Conservation (phyloP, 139 green algal genomes). For the Yamagishiella unicocca region DNA sequence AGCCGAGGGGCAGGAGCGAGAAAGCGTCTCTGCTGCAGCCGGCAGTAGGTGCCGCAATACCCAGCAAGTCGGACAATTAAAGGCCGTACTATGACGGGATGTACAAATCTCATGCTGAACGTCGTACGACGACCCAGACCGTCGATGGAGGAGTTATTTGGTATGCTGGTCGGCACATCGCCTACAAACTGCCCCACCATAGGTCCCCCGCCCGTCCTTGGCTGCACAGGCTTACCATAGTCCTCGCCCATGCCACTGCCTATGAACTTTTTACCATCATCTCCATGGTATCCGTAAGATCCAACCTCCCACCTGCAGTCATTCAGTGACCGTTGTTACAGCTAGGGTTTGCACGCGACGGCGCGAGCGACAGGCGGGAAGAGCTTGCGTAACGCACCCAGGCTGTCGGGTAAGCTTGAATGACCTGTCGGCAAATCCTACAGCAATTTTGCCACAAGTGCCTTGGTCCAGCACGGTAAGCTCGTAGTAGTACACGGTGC, state of each 20-base stretch:
- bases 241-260: constrained; percentile 72
- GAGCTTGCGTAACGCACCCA: constrained; percentile 63
- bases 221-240: constrained; percentile 68
- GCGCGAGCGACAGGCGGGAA: too few relatives aligned
- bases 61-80: too few relatives aligned
- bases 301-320: constrained; percentile 79
- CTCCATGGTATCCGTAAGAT: constrained; percentile 92
- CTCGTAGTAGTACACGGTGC: constrained; percentile 90
- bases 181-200: too few relatives aligned
- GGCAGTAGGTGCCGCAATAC: too few relatives aligned
- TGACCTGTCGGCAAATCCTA: constrained; percentile 82
- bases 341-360: constrained; percentile 2
- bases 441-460: constrained; percentile 69
- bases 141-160: too few relatives aligned
- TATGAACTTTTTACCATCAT: constrained; percentile 85
- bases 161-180: too few relatives aligned
- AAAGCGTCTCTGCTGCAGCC: too few relatives aligned
- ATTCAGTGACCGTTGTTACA: neutral
- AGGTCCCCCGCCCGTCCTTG: too few relatives aligned
- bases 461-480: constrained; percentile 77
- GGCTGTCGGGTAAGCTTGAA: constrained; percentile 88
- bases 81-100: too few relatives aligned
- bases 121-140: too few relatives aligned
- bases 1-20: too few relatives aligned
- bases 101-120: too few relatives aligned